Conservation (phyloP, 2,329 filamentous ascomycete species). For the Albifimbria verrucaria region DNA sequence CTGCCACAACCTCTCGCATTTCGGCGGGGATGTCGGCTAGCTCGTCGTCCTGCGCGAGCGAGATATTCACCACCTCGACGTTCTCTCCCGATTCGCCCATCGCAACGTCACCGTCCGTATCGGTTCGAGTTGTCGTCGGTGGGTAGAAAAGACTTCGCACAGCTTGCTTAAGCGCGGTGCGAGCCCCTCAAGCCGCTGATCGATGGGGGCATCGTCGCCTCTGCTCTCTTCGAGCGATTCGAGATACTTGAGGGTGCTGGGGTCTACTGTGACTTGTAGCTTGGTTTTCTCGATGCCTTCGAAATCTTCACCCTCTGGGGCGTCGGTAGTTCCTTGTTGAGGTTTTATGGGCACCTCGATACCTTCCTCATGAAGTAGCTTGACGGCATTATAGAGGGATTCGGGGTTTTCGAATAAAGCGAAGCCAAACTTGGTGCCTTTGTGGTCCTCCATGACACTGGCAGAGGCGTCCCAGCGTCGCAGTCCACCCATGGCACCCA, state of each 20-base stretch:
- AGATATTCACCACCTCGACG: slow-evolving; percentile 86
- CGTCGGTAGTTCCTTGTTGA: slow-evolving; percentile 52
- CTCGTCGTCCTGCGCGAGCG: slow-evolving; percentile 85
- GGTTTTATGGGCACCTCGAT: slow-evolving; percentile 80
- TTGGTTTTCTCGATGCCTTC: slow-evolving; percentile 65
- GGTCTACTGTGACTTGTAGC: slow-evolving; percentile 74
- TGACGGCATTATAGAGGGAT: slow-evolving; percentile 79
- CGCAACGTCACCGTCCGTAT: slow-evolving; percentile 62
- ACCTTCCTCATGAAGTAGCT: slow-evolving; percentile 77
- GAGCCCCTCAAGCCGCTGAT: slow-evolving; percentile 70
- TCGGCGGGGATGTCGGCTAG: slow-evolving; percentile 92
- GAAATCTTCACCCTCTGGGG: slow-evolving; percentile 41
- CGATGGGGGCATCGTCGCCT: slow-evolving; percentile 59
- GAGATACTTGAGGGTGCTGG: slow-evolving; percentile 79
- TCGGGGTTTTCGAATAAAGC: slow-evolving; percentile 92
- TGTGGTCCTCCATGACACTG: slow-evolving; percentile 60
- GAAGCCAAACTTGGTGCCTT: slow-evolving; percentile 87
- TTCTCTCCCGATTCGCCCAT: slow-evolving; percentile 69
- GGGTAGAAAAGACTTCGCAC: slow-evolving; percentile 73
- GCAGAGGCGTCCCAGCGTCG: slow-evolving; percentile 80
- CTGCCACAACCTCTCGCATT: slow-evolving; percentile 91
- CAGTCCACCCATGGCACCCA: slow-evolving; percentile 73
- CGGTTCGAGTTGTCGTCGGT: slow-evolving; percentile 39
- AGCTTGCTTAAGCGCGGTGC: slow-evolving; percentile 62
- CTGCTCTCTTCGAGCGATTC: slow-evolving; percentile 71